Conservation (phyloP, 2,329 filamentous ascomycete species). For the Metarhizium humberi region DNA sequence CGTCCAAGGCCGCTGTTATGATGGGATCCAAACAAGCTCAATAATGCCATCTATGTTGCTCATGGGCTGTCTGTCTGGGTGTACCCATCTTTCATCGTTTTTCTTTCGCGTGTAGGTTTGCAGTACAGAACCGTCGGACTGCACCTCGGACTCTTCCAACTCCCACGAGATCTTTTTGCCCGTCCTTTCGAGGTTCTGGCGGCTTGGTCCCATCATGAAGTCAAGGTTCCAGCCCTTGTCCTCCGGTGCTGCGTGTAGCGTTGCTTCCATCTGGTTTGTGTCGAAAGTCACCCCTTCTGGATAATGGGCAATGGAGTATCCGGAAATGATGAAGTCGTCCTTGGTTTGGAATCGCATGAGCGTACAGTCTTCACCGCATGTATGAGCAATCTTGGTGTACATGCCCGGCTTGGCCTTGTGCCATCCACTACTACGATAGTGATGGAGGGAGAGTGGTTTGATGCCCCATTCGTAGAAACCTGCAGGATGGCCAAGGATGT, state of each 20-base stretch:
- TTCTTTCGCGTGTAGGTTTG: constrained; percentile 45
- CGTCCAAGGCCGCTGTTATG: constrained; percentile 5
- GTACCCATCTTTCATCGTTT: constrained; percentile 44
- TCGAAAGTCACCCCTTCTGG: constrained; percentile 40
- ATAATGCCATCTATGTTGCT: constrained; percentile 44
- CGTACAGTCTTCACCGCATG: constrained; percentile 52
- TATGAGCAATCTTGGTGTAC: constrained; percentile 46
- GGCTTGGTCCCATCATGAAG: constrained; percentile 40
- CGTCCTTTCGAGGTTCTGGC: constrained; percentile 35
- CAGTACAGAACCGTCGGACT: constrained; percentile 38
- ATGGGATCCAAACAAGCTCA: constrained; percentile 47
- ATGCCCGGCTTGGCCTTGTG: constrained; percentile 44
- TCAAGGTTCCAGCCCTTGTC: constrained; percentile 42
- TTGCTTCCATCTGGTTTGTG: constrained; percentile 40
- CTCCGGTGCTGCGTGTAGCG: constrained; percentile 38
- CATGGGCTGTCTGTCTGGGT: constrained; percentile 36
- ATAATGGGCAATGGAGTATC: constrained; percentile 51
- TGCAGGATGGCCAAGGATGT: constrained; percentile 49
- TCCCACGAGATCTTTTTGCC: constrained; percentile 46
- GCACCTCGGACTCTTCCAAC: constrained; percentile 37
- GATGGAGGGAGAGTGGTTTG: constrained; percentile 51
- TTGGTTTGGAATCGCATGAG: constrained; percentile 47
- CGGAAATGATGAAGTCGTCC: constrained; percentile 46
- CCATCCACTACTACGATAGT: constrained; percentile 54
- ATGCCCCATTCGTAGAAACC: constrained; percentile 57